Base-by-base conservation (phyloP, 2,329 filamentous ascomycete genomes). In the Ceratocystis destructans region DNA sequence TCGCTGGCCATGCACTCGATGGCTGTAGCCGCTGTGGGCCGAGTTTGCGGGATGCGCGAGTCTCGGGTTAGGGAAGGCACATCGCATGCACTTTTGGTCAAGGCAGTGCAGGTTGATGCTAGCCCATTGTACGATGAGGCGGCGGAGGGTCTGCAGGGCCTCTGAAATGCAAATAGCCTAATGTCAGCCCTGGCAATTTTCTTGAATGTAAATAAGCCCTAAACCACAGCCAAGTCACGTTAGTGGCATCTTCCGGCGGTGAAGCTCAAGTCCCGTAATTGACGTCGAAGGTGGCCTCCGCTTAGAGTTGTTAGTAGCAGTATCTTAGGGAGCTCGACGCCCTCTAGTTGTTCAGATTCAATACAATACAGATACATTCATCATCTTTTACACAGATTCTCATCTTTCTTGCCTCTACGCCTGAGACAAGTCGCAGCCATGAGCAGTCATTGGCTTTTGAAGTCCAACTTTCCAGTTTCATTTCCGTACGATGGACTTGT, bases 71-170 rank as follows among this genome's bases (percentile, higher is more conserved):
- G 69, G 79, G 83, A 70, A 79, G 84, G 67, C 70, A 75, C 79
- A 5, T 78, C 82, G 17, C 78, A 86, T 37, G 83, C 82, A 0
- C 73, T 86, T 5, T 72, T 86, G 1, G 79, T 86, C 15, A 82
- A 78, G 70, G 81, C 68, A 15, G 55, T 63, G 17, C 41, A 67
- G 59, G 68, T 69, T 45, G 64, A 61, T 10, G 65, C 64, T 48
- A 63, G 65, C 37, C 68, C 68, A 15, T 59, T 48, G 1, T 67
- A 65, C 15, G 64, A 46, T 2, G 64, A 64, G 28, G 69, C 64
- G 8, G 45, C 48, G 10, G 65, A 66, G 6, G 53, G 53, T 2
- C 7, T 62, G 46, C 31, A 45, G 20, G 50, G 61, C n/a, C 33
- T 63, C 48, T 46, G 17, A 12, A 15, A 3, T 15, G 37, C 12